phyloP scores from a whole-genome alignment of 225 moss, liverwort and hornwort genomes.

The Neckera pumila region DNA sequence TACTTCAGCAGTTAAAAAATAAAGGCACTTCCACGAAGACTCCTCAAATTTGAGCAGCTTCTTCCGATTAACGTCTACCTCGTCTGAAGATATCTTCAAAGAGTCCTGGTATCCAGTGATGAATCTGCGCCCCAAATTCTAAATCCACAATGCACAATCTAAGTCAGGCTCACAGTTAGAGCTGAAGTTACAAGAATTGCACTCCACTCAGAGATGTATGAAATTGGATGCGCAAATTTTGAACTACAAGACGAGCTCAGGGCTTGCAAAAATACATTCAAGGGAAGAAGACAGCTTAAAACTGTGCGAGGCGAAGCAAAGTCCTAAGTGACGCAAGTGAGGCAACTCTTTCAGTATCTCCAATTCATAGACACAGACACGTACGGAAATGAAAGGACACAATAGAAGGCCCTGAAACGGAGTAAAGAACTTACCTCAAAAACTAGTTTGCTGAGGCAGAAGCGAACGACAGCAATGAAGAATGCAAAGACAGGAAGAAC shows the following conservation, averaged over 20 bases:
- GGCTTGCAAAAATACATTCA: background rate
- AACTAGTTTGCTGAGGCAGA: constrained; percentile 31
- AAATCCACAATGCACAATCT: constrained; percentile 6
- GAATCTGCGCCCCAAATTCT: constrained; percentile 51
- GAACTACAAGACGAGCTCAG: background rate
- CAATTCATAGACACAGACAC: background rate
- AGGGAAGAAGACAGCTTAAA: background rate
- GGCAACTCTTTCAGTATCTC: background rate
- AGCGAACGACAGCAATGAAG: constrained; percentile 22
- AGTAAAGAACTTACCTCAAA: constrained; percentile 18
- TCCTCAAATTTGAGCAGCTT: constrained; percentile 74
- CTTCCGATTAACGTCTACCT: constrained; percentile 20
- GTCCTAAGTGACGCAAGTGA: background rate
- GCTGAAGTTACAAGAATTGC: background rate
- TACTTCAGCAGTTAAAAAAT: constrained; percentile 51
- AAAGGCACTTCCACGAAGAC: constrained; percentile 77
- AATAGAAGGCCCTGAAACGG: background rate
- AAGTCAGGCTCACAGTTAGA: background rate
- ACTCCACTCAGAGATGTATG: background rate
- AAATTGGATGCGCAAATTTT: background rate
- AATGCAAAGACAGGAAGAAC: constrained; percentile 37
- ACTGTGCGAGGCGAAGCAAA: background rate
- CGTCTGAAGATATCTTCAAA: constrained; percentile 5
- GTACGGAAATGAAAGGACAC: background rate
- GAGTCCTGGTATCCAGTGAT: constrained; percentile 20